phyloP scores from a whole-genome alignment of 257 asterid genomes.

The Scutellaria barbata region DNA sequence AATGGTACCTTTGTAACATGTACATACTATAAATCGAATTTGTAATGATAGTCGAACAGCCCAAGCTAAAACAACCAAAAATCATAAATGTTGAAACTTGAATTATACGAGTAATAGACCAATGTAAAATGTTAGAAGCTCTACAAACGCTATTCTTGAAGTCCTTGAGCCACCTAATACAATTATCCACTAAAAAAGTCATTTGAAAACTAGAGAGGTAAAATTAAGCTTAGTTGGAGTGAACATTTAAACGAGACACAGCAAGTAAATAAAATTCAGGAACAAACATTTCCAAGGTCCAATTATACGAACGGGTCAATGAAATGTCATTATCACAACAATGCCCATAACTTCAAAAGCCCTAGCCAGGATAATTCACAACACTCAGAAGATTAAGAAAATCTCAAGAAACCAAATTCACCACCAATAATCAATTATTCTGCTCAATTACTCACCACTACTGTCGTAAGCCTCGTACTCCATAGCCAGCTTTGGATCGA shows the following conservation, averaged over 20 bases:
- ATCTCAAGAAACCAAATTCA: not conserved
- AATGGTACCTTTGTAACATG: slow-evolving; percentile 7
- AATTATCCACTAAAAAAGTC: slow-evolving; percentile 18
- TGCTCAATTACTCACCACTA: slow-evolving; percentile 65
- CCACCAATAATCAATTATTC: not conserved
- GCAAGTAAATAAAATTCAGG: slow-evolving; percentile 26
- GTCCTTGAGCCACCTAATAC: slow-evolving; percentile 28
- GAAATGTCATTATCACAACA: slow-evolving; percentile 22
- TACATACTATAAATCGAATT: not conserved
- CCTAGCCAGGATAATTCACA: slow-evolving; percentile 33
- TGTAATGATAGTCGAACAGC: not conserved
- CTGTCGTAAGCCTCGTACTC: slow-evolving; percentile 72
- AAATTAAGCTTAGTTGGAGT: not conserved
- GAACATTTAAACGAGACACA: not conserved
- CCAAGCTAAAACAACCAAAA: slow-evolving; percentile 21
- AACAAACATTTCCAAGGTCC: slow-evolving; percentile 10
- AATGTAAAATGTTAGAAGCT: not conserved
- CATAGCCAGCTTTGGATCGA: slow-evolving; percentile 69
- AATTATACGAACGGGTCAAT: slow-evolving; percentile 26
- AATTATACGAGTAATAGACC: slow-evolving; percentile 5
- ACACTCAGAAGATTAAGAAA: slow-evolving; percentile 11
- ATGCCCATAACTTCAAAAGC: slow-evolving; percentile 37
- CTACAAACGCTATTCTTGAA: not conserved
- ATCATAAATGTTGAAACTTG: slow-evolving; percentile 12
- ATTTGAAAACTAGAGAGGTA: slow-evolving; percentile 21